Evolutionary conservation across 2,329 filamentous ascomycete species (phyloP).

Genomic region (Cytospora mali): DNA sequence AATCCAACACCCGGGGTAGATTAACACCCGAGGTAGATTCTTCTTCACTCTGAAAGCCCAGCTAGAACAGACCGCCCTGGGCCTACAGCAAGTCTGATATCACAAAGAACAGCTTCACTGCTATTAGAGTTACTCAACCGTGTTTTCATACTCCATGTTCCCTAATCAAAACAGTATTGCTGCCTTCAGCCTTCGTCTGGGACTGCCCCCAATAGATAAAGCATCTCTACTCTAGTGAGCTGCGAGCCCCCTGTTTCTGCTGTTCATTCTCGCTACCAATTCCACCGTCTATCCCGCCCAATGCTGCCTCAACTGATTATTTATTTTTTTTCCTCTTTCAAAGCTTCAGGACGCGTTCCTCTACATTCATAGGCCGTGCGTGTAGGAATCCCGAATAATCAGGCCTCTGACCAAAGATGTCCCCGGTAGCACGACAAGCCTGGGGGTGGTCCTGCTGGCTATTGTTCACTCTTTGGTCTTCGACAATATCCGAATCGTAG

Average conservation of each 20-base stretch:
- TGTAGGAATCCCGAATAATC: not conserved
- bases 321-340: constrained; percentile 77
- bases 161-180: not conserved
- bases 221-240: not conserved
- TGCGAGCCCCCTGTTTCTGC: not conserved
- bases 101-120: too few species aligned
- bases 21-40: too few species aligned
- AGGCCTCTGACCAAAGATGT: not conserved
- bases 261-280: constrained; percentile 28
- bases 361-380: constrained; percentile 60
- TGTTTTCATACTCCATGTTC: too few species aligned
- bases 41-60: too few species aligned
- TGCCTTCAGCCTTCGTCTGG: not conserved
- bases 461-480: not conserved
- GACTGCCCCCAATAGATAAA: not conserved
- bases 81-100: too few species aligned
- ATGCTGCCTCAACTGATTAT: constrained; percentile 72
- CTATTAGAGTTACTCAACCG: too few species aligned
- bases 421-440: not conserved
- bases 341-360: constrained; percentile 77
- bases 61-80: too few species aligned
- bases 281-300: constrained; percentile 67
- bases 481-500: not conserved
- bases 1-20: too few species aligned
- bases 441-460: too few species aligned